Base-by-base conservation (phyloP, 352 stramenopile species). In the Pythium plurisporium region DNA sequence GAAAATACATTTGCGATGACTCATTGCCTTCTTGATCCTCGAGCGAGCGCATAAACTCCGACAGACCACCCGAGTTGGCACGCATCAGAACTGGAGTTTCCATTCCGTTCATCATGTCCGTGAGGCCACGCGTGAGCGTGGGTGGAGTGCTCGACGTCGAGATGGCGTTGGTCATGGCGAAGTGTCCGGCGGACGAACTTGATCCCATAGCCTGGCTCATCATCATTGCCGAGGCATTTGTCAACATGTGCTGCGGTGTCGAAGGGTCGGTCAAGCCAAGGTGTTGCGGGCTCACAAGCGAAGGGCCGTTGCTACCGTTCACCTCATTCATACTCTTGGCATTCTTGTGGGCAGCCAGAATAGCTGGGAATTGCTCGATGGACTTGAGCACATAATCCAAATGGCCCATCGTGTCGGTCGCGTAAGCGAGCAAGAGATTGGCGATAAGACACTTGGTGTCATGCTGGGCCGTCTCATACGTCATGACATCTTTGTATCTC, bases 401-500 rank as follows among this genome's bases (percentile, higher is more conserved):
- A 34, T 91, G 79, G 4, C 75, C 68, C 65, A 89, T 86, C 0
- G 83, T 93, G 38, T 90, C 79, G 8, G 83, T 91, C 19, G 79
- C 79, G 55, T 93, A 93, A 22, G 76, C 86, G 27, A 93, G 70
- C 47, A 93, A 53, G 14, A 93, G 59, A 60, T 93, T 93, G 8
- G 83, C 83, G 31, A 94, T 91, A 44, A 91, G 41, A 34, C 83
- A 94, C 70, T 91, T 91, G 22, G 74, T 82, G 49, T 94, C 83
- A 62, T 94, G 83, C 34, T 91, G 79, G 7, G 82, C 80, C 19
- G 77, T 87, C 20, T 94, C 81, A 49, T 87, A 91, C 12, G 83
- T 91, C 77, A 94, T 89, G 42, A 84, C 72, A 47, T 90, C 79
- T 55, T 94, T 91, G 73, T 91, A 91, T 38, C 81, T 69, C 81